These are phyloP conservation scores for Erythrophleum fordii DNA, from an alignment of 306 rosid genomes.

Conservation along the genomic window DNA sequence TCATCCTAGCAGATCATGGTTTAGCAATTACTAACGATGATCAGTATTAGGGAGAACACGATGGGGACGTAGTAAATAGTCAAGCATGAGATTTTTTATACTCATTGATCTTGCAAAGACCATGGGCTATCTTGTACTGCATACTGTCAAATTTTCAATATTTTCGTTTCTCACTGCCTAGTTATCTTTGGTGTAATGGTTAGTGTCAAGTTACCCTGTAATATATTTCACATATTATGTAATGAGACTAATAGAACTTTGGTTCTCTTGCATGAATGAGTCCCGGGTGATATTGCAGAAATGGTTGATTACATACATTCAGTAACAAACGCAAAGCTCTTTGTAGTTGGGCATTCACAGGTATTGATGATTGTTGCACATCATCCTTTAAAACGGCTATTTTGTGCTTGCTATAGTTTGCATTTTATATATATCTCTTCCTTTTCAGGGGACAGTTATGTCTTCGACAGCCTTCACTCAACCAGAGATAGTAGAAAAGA, in stretches of 20 bases:
- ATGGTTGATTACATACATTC: conserved; percentile 67
- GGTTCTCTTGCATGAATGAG: conserved; percentile 72
- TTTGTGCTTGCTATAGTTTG: conserved; percentile 19
- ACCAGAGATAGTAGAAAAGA: conserved; percentile 68
- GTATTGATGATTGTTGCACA: conserved; percentile 48
- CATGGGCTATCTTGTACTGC: background rate
- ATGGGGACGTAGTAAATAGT: conserved; percentile 10
- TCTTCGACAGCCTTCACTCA: conserved; percentile 75
- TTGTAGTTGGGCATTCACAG: conserved; percentile 94
- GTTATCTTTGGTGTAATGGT: conserved; percentile 8
- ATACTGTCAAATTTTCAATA: conserved; percentile 7
- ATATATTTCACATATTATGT: conserved; percentile 23
- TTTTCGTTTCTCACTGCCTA: conserved; percentile 1
- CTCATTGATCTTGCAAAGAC: conserved; percentile 16
- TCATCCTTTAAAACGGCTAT: conserved; percentile 21
- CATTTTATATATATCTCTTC: conserved; percentile 30
- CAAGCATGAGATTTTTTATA: conserved; percentile 5
- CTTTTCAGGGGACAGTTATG: conserved; percentile 82
- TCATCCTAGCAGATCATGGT: conserved; percentile 80
- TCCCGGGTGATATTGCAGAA: conserved; percentile 71
- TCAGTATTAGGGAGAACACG: background rate
- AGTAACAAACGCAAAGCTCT: conserved; percentile 63
- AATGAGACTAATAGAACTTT: conserved; percentile 30
- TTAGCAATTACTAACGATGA: conserved; percentile 11
- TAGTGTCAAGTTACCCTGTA: conserved; percentile 2